Evolutionary conservation across 1,284 basidiomycete species (phyloP).

Genomic region (Trametes versicolor): DNA sequence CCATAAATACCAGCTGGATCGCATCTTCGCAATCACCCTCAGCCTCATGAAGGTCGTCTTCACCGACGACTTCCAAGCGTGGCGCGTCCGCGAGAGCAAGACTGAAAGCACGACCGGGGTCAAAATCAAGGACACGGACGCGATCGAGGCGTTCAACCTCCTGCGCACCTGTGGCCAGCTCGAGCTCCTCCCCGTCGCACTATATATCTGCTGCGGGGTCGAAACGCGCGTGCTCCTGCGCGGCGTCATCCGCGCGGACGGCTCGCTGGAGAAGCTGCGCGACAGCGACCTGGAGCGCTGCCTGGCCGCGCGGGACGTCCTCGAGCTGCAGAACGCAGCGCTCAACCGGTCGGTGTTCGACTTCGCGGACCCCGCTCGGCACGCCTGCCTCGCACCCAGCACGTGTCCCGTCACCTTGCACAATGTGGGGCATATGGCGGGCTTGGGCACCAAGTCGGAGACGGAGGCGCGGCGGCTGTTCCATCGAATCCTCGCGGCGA

Average conservation of each 20-base stretch:
- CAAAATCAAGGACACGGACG: background rate
- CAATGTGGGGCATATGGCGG: background rate
- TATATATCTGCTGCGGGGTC: conserved; percentile 1
- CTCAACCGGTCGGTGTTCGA: background rate
- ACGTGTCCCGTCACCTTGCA: background rate
- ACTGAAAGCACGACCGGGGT: background rate
- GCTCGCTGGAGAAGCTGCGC: conserved; percentile 6
- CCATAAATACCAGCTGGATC: conserved; percentile 9
- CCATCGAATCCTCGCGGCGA: background rate
- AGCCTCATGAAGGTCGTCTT: background rate
- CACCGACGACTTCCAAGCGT: conserved; percentile 1
- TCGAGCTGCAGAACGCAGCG: background rate
- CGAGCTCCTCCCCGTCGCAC: conserved; percentile 1
- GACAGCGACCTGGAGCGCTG: conserved; percentile 12
- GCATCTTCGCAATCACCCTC: background rate
- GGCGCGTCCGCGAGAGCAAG: conserved; percentile 8
- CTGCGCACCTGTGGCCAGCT: background rate
- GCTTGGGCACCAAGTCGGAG: background rate
- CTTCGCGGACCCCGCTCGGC: background rate
- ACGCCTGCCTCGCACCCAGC: background rate
- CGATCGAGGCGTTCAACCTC: conserved; percentile 18
- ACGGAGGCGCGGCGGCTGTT: background rate
- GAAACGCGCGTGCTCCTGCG: background rate
- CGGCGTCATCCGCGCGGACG: conserved; percentile 6
- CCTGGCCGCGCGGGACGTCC: background rate